These are phyloP conservation scores for Spathaspora passalidarum DNA, from an alignment of 805 yeast species.

Conservation along the genomic window DNA sequence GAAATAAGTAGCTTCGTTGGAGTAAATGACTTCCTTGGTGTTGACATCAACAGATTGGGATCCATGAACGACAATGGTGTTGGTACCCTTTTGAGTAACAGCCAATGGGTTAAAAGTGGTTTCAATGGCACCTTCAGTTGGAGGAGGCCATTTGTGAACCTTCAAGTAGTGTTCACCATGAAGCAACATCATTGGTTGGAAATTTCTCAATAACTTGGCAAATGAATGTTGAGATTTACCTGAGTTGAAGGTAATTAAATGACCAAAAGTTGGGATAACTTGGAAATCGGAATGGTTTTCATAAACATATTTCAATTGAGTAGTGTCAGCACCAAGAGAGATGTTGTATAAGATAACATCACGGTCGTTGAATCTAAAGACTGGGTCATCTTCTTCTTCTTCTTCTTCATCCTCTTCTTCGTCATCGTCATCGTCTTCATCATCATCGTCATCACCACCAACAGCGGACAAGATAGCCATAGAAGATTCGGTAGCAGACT, in stretches of 20 bases:
- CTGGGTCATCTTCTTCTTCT: constrained; percentile 40
- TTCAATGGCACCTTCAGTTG: constrained; percentile 60
- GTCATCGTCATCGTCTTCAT: constrained; percentile 46
- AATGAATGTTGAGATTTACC: constrained; percentile 56
- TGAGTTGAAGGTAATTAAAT: constrained; percentile 76
- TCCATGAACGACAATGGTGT: constrained; percentile 75
- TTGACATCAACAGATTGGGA: constrained; percentile 64
- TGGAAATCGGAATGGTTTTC: constrained; percentile 78
- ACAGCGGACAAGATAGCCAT: constrained; percentile 72
- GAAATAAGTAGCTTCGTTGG: constrained; percentile 82
- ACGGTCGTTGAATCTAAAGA: constrained; percentile 59
- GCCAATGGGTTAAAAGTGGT: constrained; percentile 70
- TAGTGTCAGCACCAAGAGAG: constrained; percentile 81
- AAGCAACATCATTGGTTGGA: constrained; percentile 82
- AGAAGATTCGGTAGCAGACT: constrained; percentile 71
- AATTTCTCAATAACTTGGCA: constrained; percentile 65
- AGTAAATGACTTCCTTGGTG: constrained; percentile 68
- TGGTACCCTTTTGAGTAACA: constrained; percentile 79
- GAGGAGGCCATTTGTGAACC: constrained; percentile 72
- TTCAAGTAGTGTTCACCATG: constrained; percentile 95
- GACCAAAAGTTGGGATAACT: constrained; percentile 87
- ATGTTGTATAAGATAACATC: constrained; percentile 82
- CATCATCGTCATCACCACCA: constrained; percentile 47
- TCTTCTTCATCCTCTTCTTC: constrained; percentile 40
- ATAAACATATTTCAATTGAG: constrained; percentile 74